These are phyloP conservation scores for Cinnamomum chago DNA, from an alignment of 164 flowering plant genomes.

Conservation along the genomic window DNA sequence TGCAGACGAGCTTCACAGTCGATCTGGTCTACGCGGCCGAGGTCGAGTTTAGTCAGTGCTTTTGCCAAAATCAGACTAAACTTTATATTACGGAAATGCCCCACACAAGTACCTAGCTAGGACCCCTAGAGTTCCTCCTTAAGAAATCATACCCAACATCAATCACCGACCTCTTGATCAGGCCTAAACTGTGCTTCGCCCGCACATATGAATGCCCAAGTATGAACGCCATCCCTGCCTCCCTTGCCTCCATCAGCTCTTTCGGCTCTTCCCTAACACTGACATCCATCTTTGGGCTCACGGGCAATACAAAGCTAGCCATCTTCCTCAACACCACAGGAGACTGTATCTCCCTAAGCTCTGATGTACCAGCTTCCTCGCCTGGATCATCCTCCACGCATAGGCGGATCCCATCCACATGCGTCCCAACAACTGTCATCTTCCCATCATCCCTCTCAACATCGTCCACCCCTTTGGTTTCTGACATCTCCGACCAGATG, in stretches of 20 bases:
- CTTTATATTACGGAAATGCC: no score
- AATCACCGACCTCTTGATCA: constrained; percentile 63
- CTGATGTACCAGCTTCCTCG: constrained; percentile 17
- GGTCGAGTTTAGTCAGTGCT: no score
- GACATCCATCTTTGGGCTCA: constrained; percentile 53
- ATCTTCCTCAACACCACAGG: constrained; percentile 43
- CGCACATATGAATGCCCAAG: constrained; percentile 68
- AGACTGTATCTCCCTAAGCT: constrained; percentile 38
- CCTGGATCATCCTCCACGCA: constrained; percentile 39
- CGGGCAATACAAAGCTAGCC: constrained; percentile 76
- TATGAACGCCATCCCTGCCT: constrained; percentile 83
- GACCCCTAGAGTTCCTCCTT: constrained; percentile 69
- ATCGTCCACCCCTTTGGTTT: constrained; percentile 20
- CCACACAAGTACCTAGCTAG: no score
- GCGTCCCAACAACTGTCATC: constrained; percentile 74
- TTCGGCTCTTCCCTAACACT: constrained; percentile 48
- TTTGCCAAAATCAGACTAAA: no score
- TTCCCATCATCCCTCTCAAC: constrained; percentile 33
- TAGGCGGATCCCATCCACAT: constrained; percentile 40
- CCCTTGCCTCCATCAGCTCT: constrained; percentile 85
- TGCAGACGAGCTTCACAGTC: no score
- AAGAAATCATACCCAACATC: constrained; percentile 75
- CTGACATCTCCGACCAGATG: constrained; percentile 47
- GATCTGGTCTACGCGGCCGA: no score
- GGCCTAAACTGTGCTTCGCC: constrained; percentile 71